Evolutionary conservation across 1,139 yeast species (phyloP), one percentile per base, ranked within the genome.

Genomic region (Lodderomyces parapsilosis): DNA sequence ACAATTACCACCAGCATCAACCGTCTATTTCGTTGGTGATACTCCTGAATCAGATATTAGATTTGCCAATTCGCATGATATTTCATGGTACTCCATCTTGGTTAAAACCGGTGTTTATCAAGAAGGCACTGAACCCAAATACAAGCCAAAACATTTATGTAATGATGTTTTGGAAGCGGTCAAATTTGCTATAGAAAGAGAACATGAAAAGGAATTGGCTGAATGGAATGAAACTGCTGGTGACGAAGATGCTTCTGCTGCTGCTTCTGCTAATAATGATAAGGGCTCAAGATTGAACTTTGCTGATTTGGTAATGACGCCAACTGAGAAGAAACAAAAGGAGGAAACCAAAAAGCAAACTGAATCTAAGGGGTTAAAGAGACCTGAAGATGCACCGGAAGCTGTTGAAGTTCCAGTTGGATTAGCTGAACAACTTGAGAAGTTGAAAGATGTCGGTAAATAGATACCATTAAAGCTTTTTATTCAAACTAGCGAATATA

Each of bases 31-130:
- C 68, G 94, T 87, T 39, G 96, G 96, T 53, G 96, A 87, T 60
- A 87, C 95, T n/a, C 96, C 96, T 13, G 95, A 86, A 63, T 83
- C 91, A 4, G 96, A 87, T 63, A 86, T 87, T 51, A 74, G 94
- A 59, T 87, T 87, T 65, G 95, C 95, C 43, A 87, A 87, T 66
- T 81, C 90, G 18, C 93, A 86, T 62, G 95, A 87, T 59, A 78
- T 77, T 47, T 80, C 88, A 35, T 87, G 96, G 96, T 81, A 76
- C 62, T 86, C 94, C 17, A 86, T 86, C 47, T 73, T 87, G 59
- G 96, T 87, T 35, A 83, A 86, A 63, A 87, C 96, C 28, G 96
- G 96, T 58, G 95, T 87, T 44, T 86, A 86, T 63, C 83, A 85
- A 65, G 89, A 76, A 33, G 91, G 93, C 19, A 83, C 93, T 8